Evolutionary conservation across 2,329 filamentous ascomycete genomes (phyloP).

Genomic region (Purpureocillium takamizusanense): DNA sequence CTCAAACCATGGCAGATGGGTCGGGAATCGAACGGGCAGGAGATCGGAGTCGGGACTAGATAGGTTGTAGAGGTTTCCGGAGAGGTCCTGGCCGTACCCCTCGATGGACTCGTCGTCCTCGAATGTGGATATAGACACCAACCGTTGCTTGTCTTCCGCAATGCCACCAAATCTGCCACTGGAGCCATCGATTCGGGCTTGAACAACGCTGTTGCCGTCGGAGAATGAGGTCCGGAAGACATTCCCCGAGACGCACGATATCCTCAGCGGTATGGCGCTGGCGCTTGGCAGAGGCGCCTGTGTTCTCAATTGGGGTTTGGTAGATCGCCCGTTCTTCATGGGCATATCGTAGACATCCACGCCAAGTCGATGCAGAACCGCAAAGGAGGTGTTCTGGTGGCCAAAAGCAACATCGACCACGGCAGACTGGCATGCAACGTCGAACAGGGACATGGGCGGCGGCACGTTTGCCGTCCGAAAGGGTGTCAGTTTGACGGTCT

Average conservation of each 20-base stretch:
- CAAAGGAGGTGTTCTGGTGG: conserved; percentile 54
- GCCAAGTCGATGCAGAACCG: conserved; percentile 58
- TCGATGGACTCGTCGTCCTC: conserved; percentile 19
- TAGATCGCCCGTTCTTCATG: conserved; percentile 43
- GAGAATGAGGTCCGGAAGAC: conserved; percentile 22
- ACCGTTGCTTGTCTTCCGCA: conserved; percentile 11
- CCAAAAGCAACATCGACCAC: conserved; percentile 70
- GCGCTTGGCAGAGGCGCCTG: conserved; percentile 14
- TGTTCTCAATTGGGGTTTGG: conserved; percentile 30
- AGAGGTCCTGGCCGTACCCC: conserved; percentile 35
- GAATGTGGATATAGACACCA: conserved; percentile 21
- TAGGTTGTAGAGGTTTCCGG: conserved; percentile 35
- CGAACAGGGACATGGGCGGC: conserved; percentile 83
- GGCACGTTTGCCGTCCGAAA: conserved; percentile 77
- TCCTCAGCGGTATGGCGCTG: conserved; percentile 19
- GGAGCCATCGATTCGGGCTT: conserved; percentile 2
- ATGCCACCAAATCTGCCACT: conserved; percentile 5
- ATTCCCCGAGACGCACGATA: conserved; percentile 17
- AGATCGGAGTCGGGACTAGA: conserved; percentile 20
- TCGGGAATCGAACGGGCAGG: conserved; percentile 29
- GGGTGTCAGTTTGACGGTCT: conserved; percentile 71
- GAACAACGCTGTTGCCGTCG: conserved; percentile 13
- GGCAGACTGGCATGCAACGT: conserved; percentile 53
- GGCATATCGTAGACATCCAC: conserved; percentile 66
- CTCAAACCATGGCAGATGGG: conserved; percentile 44